Conservation (phyloP, 495 filamentous ascomycete genomes). For the Aspergillus campestris region DNA sequence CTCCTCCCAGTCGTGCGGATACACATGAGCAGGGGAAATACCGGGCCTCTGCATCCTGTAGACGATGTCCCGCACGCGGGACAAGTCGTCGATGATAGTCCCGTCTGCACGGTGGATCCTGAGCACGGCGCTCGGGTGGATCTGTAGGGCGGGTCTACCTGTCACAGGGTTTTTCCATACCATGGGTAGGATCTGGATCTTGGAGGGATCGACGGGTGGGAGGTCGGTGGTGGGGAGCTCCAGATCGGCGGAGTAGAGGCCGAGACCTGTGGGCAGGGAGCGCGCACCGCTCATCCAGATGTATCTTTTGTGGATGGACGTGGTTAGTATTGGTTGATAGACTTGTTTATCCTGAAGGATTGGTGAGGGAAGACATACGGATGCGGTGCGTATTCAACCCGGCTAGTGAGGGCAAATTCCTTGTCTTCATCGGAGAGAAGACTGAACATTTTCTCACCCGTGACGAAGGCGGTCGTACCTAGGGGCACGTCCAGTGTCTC, state of each 20-base stretch:
- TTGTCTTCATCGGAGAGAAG: constrained; percentile 54
- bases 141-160: constrained; percentile 56
- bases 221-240: constrained; percentile 50
- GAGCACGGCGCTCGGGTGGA: constrained; percentile 60
- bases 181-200: constrained; percentile 63
- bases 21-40: constrained; percentile 58
- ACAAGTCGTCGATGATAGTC: constrained; percentile 54
- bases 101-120: constrained; percentile 56
- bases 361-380: constrained; percentile 26
- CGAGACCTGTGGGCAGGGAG: constrained; percentile 57
- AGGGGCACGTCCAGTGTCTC: constrained; percentile 60
- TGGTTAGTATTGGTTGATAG: not conserved
- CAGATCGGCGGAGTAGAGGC: constrained; percentile 51
- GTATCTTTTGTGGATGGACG: constrained; percentile 30
- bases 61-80: constrained; percentile 55
- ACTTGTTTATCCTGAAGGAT: not conserved
- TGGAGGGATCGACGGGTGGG: constrained; percentile 51
- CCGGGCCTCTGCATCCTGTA: constrained; percentile 62
- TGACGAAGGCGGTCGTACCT: constrained; percentile 69
- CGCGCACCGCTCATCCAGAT: constrained; percentile 65
- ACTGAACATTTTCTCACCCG: constrained; percentile 57
- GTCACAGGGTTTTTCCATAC: constrained; percentile 65
- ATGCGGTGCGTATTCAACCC: constrained; percentile 66
- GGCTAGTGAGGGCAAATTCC: constrained; percentile 52
- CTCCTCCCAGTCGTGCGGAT: constrained; percentile 66